phyloP scores from a whole-genome alignment of 805 yeast species.

The Barnettozyma botsteinii region DNA sequence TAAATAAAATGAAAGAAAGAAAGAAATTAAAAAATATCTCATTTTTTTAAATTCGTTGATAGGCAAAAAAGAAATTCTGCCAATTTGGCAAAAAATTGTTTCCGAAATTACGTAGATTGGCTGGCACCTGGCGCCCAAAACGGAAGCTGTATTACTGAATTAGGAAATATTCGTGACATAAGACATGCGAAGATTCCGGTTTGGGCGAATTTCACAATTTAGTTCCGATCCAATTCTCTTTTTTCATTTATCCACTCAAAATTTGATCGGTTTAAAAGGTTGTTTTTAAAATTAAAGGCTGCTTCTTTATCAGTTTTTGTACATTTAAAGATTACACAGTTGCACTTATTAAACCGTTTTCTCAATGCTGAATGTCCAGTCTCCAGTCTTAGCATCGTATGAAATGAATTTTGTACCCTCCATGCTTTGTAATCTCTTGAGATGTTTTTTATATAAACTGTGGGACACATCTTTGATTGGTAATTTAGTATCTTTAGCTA shows the following conservation, averaged over 20 bases:
- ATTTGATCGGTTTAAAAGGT: neutral
- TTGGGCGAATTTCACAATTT: no score
- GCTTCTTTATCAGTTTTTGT: no score
- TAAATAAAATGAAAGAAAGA: neutral
- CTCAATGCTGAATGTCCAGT: slow-evolving; percentile 60
- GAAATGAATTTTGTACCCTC: slow-evolving; percentile 60
- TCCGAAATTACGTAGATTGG: no score
- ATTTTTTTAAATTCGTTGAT: neutral
- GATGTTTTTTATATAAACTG: slow-evolving; percentile 62
- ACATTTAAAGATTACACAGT: no score
- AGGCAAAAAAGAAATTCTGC: no score
- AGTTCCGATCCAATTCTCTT: no score
- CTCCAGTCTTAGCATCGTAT: slow-evolving; percentile 72
- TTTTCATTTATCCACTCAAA: no score
- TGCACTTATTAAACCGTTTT: slow-evolving; percentile 13
- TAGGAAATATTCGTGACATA: slow-evolving; percentile 1
- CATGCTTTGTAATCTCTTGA: slow-evolving; percentile 55
- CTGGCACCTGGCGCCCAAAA: slow-evolving; percentile 1
- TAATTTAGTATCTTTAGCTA: slow-evolving; percentile 61
- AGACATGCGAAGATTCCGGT: slow-evolving; percentile 6
- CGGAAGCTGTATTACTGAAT: neutral
- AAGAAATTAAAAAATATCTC: neutral
- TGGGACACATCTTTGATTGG: slow-evolving; percentile 76
- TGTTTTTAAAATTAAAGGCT: neutral
- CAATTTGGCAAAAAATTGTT: no score